Conservation (phyloP, 2,329 filamentous ascomycete genomes). For the Fusarium oligoseptatum region DNA sequence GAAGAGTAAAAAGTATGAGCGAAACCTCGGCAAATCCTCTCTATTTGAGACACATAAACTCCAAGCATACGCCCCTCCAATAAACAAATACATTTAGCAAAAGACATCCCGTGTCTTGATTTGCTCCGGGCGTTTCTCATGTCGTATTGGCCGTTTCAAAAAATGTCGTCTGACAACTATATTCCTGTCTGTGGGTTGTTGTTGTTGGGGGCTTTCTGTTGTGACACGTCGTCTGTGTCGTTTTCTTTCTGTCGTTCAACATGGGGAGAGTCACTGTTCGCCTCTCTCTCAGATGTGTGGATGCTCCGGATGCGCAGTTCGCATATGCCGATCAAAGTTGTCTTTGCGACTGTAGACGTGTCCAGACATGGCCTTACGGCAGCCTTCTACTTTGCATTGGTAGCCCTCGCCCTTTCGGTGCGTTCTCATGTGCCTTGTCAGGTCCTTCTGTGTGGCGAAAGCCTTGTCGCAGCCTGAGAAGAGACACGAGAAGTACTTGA, state of each 20-base stretch:
- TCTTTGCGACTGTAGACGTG: conserved; percentile 47
- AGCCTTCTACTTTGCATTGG: conserved; percentile 44
- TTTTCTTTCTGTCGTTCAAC: conserved; percentile 35
- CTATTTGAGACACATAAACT: conserved; percentile 1
- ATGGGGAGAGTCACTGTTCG: conserved; percentile 36
- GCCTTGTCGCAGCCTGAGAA: conserved; percentile 43
- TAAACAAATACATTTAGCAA: neutral
- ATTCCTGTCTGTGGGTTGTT: neutral
- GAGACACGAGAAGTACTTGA: conserved; percentile 47
- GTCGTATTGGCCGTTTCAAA: conserved; percentile 5
- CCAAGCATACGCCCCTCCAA: neutral
- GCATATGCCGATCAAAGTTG: conserved; percentile 47
- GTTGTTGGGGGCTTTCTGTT: neutral
- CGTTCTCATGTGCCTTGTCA: conserved; percentile 44
- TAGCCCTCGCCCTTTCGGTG: conserved; percentile 46
- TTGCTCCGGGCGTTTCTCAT: neutral
- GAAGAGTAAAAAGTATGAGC: neutral
- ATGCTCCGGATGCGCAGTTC: conserved; percentile 45
- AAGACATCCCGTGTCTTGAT: neutral
- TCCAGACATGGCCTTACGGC: conserved; percentile 45
- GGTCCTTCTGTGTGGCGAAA: conserved; percentile 46
- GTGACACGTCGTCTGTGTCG: conserved; percentile 3
- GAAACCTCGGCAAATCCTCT: neutral
- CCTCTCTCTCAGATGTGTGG: conserved; percentile 38
- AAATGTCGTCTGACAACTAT: conserved; percentile 19